These are phyloP conservation scores for Cantharellus anzutake DNA, from an alignment of 768 basidiomycete species.

Conservation along the genomic window DNA sequence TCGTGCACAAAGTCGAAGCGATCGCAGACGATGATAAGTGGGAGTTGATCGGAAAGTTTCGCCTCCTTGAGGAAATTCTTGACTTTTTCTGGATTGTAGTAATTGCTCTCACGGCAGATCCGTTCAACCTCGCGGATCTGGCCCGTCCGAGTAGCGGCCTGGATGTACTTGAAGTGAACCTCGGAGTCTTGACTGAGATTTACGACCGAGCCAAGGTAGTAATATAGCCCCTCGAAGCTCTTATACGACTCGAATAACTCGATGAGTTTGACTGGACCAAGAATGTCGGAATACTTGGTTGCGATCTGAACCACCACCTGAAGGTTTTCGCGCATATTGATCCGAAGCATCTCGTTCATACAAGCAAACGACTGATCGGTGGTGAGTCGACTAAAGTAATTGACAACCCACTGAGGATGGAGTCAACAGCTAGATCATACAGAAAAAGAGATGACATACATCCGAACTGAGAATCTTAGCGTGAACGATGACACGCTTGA, in stretches of 20 bases:
- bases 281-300: conserved; percentile 95
- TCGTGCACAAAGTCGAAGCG: conserved; percentile 99
- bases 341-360: conserved; percentile 88
- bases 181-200: conserved; percentile 92
- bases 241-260: conserved; percentile 82
- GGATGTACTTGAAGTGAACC: conserved; percentile 99
- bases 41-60: conserved; percentile 87
- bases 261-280: conserved; percentile 92
- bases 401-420: conserved; percentile 66
- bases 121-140: conserved; percentile 99
- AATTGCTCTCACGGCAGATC: conserved; percentile 92
- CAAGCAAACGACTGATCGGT: conserved; percentile 95
- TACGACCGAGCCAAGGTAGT: conserved; percentile 94
- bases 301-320: conserved; percentile 94
- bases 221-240: conserved; percentile 58
- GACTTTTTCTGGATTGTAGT: conserved; percentile 98
- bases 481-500: conserved; percentile 95
- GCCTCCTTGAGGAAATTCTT: conserved; percentile 99
- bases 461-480: conserved; percentile 69
- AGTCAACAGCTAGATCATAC: neutral
- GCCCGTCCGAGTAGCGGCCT: conserved; percentile 92
- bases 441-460: conserved; percentile 24
- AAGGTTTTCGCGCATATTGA: conserved; percentile 95
- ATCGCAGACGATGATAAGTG: conserved; percentile 98
- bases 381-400: conserved; percentile 90